Base-by-base conservation (phyloP, 345 rosid genomes). In the Eucalyptus rudis region DNA sequence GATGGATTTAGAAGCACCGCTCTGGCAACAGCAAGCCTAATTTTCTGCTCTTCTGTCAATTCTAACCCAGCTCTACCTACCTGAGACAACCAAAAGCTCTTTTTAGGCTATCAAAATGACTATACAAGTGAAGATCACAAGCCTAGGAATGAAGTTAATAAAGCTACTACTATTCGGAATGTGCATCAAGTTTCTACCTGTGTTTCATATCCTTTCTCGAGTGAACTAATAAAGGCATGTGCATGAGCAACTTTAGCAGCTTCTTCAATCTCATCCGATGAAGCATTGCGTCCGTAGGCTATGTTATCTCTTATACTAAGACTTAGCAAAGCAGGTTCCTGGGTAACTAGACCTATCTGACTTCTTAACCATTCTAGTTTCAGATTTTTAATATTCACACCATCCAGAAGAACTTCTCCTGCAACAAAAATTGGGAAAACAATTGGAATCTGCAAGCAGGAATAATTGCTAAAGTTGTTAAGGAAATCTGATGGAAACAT, bases 391-490 rank as follows among this genome's bases (percentile, higher is more conserved):
- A 98, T 96, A 91, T 96, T 98, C 90, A 95, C 99, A 88, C 99
- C 99, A 88, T 98, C 99, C 88, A 98, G 95, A 89, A 98, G 96
- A 88, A 98, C 99, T 94, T 98, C 99, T 90, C 99, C 99, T 98
- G 97, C 94, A 92, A 80, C 90, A 90, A 44, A 90, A 84, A 91
- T 92, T 24, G 51, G 51, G 90, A 89, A 76, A 76, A 59, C 6
- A n/a, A 85, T 89, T 80, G 71, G 86, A 68, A 90, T 87, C 81
- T 40, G 89, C 87, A 89, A 49, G 44, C 59, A 40, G 71, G 19
- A 91, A 62, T 86, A 76, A 14, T 40, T 76, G 83, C 83, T 76
- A 76, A 76, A 40, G 27, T 36, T 36, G 45, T 19, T 36, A 76
- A 2, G 27, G 81, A 36, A 76, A 76, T 19, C 83, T 76, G 47